phyloP scores from a whole-genome alignment of 768 basidiomycete genomes.

The Galerina sulciceps region DNA sequence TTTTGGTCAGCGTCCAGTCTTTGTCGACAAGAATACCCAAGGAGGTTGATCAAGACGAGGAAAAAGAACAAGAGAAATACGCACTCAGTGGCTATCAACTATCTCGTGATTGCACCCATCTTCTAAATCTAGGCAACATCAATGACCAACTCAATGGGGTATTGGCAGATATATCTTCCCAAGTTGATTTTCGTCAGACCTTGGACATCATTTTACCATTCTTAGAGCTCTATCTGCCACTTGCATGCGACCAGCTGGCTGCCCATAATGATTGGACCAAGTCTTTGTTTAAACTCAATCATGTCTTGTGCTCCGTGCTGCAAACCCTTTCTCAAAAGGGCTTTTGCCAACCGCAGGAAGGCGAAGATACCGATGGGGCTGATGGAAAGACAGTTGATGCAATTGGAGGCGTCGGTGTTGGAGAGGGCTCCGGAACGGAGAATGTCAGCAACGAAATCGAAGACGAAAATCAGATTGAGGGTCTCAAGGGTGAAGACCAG shows the following conservation, averaged over 20 bases:
- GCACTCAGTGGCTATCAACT: slow-evolving; percentile 51
- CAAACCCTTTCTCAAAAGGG: slow-evolving; percentile 80
- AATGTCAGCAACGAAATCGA: slow-evolving; percentile 95
- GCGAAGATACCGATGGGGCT: slow-evolving; percentile 67
- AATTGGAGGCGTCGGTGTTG: slow-evolving; percentile 83
- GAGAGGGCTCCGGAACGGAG: slow-evolving; percentile 82
- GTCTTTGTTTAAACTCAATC: slow-evolving; percentile 83
- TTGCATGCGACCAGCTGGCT: slow-evolving; percentile 62
- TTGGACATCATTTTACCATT: slow-evolving; percentile 72
- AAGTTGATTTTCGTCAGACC: slow-evolving; percentile 32
- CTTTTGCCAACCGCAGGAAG: slow-evolving; percentile 89
- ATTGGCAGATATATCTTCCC: slow-evolving; percentile 41
- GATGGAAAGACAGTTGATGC: slow-evolving; percentile 52
- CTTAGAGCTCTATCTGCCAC: slow-evolving; percentile 61
- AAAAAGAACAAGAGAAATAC: slow-evolving; percentile 51
- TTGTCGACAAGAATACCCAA: slow-evolving; percentile 47
- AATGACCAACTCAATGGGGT: slow-evolving; percentile 41
- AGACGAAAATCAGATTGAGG: slow-evolving; percentile 96
- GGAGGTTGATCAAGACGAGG: slow-evolving; percentile 21
- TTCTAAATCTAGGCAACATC: slow-evolving; percentile 52
- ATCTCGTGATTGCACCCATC: slow-evolving; percentile 48
- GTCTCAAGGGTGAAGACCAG: slow-evolving; percentile 71
- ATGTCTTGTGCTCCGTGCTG: slow-evolving; percentile 75
- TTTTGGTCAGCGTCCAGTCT: slow-evolving; percentile 71
- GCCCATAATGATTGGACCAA: slow-evolving; percentile 69